phyloP scores from a whole-genome alignment of 257 asterid genomes.

The Marsdenia floribunda region DNA sequence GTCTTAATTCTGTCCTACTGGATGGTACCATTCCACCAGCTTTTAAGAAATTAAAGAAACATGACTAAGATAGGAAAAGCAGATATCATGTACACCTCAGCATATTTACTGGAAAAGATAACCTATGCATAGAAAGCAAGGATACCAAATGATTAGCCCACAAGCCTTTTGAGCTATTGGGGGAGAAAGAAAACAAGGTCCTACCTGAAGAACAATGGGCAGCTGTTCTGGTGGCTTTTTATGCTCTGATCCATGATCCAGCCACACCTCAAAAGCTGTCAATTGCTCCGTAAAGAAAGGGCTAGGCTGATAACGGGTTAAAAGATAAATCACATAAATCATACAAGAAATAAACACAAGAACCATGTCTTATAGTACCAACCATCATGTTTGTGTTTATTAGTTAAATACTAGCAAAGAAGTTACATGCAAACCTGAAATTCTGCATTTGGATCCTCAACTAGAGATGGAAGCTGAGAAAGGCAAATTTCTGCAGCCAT shows the following conservation, averaged over 20 bases:
- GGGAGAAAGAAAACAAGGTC: slow-evolving; percentile 10
- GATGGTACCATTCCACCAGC: background rate
- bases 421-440: slow-evolving; percentile 56
- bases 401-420: background rate
- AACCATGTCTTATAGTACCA: background rate
- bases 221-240: slow-evolving; percentile 97
- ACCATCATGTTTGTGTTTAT: background rate
- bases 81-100: slow-evolving; percentile 3
- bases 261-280: slow-evolving; percentile 99
- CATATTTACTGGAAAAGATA: slow-evolving; percentile 8
- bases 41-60: background rate
- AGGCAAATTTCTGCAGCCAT: slow-evolving; percentile 99
- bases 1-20: background rate
- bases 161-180: background rate
- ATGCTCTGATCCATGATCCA: slow-evolving; percentile 95
- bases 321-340: slow-evolving; percentile 12
- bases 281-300: slow-evolving; percentile 75
- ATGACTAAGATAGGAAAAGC: background rate
- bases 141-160: background rate
- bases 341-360: slow-evolving; percentile 8
- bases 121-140: slow-evolving; percentile 12
- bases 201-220: slow-evolving; percentile 98
- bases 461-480: slow-evolving; percentile 88
- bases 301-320: slow-evolving; percentile 63
- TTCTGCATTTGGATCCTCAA: slow-evolving; percentile 89